Conservation (phyloP, 495 filamentous ascomycete genomes). For the Immersiella caudata region DNA sequence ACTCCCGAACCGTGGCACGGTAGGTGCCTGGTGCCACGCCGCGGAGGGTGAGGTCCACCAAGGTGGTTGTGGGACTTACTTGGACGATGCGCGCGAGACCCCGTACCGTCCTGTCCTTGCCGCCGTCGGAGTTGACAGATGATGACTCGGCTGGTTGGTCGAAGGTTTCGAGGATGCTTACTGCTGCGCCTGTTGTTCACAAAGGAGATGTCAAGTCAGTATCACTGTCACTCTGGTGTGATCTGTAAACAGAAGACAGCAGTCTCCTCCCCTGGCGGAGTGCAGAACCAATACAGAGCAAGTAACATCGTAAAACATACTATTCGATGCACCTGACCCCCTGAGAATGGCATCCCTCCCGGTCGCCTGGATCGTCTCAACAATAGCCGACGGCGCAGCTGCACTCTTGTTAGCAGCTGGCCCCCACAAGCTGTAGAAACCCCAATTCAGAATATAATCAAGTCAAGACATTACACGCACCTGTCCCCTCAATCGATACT, state of each 20-base stretch:
- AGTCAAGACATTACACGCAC: conserved; percentile 40
- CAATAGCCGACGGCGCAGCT: conserved; percentile 85
- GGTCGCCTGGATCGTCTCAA: conserved; percentile 82
- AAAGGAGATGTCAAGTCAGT: conserved; percentile 16
- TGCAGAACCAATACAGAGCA: background rate
- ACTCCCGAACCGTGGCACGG: conserved; percentile 76
- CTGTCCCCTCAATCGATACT: conserved; percentile 69
- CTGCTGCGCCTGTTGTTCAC: conserved; percentile 70
- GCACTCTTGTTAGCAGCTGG: conserved; percentile 24
- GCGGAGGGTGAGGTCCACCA: conserved; percentile 86
- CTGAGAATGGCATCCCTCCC: conserved; percentile 93
- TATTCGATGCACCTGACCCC: conserved; percentile 81
- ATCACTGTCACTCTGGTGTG: too few species aligned
- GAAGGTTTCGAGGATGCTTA: conserved; percentile 96
- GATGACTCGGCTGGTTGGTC: conserved; percentile 41
- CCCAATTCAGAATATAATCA: background rate
- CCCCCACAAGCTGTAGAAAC: background rate
- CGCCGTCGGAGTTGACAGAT: conserved; percentile 32
- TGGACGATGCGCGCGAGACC: conserved; percentile 83
- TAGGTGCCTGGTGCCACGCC: conserved; percentile 84
- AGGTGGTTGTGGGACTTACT: conserved; percentile 70
- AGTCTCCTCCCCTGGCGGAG: background rate
- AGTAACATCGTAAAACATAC: conserved; percentile 52
- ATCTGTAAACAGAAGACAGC: background rate
- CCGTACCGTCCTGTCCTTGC: conserved; percentile 56